These are phyloP conservation scores for Scutellaria galericulata DNA, from an alignment of 257 asterid species.

Conservation along the genomic window DNA sequence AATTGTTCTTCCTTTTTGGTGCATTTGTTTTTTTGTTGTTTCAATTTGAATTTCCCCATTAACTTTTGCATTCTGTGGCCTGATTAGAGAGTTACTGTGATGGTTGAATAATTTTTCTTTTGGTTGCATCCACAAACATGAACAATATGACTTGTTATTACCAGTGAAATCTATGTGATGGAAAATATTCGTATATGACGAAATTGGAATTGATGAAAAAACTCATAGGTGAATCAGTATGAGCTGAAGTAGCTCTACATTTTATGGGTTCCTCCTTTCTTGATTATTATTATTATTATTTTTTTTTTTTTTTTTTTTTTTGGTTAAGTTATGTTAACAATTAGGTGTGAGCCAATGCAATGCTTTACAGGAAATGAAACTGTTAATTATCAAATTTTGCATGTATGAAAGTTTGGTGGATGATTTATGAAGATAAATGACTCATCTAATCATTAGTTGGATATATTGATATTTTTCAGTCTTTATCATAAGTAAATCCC, in stretches of 20 bases:
- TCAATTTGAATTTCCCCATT: not conserved
- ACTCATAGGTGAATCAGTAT: not conserved
- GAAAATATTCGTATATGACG: not conserved
- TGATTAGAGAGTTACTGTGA: not conserved
- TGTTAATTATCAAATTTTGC: not conserved
- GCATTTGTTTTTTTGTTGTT: not conserved
- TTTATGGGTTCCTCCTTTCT: not conserved
- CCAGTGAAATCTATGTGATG: not conserved
- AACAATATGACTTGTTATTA: not conserved
- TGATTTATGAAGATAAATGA: not conserved
- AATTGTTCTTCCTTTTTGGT: not conserved
- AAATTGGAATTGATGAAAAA: not conserved
- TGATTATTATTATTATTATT: not conserved
- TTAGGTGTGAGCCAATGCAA: not conserved
- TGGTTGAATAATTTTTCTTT: not conserved
- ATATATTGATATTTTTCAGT: conserved; percentile 1
- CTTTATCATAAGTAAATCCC: conserved; percentile 1
- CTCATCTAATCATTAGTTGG: not conserved
- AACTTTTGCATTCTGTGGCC: not conserved
- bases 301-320: too few relatives aligned
- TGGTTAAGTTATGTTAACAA: not conserved
- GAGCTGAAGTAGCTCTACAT: not conserved
- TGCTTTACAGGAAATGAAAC: not conserved
- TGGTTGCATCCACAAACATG: not conserved
- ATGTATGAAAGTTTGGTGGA: not conserved